Conservation (phyloP, 2,329 filamentous ascomycete species). For the Sporothrix inflata region DNA sequence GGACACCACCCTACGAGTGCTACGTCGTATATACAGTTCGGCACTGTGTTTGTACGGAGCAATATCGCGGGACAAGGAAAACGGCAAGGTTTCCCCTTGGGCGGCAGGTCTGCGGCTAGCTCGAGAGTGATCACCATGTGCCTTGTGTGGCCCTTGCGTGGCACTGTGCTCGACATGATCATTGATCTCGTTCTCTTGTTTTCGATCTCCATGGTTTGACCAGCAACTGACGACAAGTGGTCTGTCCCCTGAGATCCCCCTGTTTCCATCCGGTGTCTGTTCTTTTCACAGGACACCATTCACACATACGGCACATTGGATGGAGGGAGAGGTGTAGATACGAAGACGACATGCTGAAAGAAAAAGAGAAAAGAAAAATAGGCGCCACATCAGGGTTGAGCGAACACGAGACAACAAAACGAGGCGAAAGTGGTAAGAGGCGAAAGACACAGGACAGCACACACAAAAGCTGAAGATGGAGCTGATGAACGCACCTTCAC, state of each 20-base stretch:
- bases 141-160: neutral
- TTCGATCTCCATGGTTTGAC: constrained; percentile 10
- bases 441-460: neutral
- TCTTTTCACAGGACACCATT: too few species aligned
- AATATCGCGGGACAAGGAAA: constrained; percentile 2
- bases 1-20: neutral
- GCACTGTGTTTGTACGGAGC: constrained; percentile 16
- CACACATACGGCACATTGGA: neutral
- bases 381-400: neutral
- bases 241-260: neutral
- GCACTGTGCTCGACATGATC: neutral
- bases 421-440: constrained; percentile 3
- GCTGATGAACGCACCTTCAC: neutral
- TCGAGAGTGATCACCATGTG: neutral
- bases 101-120: constrained; percentile 11
- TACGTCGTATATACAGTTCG: constrained; percentile 2
- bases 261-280: neutral
- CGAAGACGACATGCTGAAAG: neutral
- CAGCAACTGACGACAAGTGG: neutral
- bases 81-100: neutral
- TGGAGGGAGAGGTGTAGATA: neutral
- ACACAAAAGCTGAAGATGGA: neutral
- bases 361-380: neutral
- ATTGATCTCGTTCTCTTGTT: neutral
- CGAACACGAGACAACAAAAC: neutral